A percentile compares a stretch with the other conserved stretches of the same genome.
Evolutionary conservation across 2,329 filamentous ascomycete genomes (phyloP).

Genomic region (Hymenotorrendiella dingleyae): DNA sequence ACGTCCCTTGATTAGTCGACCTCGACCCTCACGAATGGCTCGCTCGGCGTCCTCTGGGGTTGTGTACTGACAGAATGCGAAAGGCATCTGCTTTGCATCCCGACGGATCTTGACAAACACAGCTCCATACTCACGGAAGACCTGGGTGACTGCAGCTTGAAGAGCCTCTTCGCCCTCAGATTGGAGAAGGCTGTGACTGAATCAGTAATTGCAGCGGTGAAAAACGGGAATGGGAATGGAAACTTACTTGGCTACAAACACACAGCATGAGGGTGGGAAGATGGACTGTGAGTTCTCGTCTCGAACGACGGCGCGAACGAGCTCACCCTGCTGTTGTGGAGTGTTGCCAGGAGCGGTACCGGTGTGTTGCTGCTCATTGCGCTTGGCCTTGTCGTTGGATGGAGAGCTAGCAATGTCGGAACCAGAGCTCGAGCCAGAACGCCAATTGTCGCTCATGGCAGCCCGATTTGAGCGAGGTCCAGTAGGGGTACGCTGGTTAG

Average conservation of each 20-base stretch:
- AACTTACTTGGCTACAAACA: slow-evolving; percentile 62
- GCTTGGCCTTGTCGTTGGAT: slow-evolving; percentile 8
- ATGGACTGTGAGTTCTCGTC: slow-evolving; percentile 25
- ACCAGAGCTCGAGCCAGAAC: slow-evolving; percentile 21
- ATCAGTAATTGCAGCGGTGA: background rate
- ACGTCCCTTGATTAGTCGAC: slow-evolving; percentile 47
- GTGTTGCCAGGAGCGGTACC: slow-evolving; percentile 7
- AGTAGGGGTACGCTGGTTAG: slow-evolving; percentile 21
- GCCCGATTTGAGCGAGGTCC: slow-evolving; percentile 15
- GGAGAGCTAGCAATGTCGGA: slow-evolving; percentile 16
- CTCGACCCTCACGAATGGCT: slow-evolving; percentile 43
- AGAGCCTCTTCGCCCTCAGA: slow-evolving; percentile 44
- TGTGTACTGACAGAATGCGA: slow-evolving; percentile 60
- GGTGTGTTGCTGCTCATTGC: slow-evolving; percentile 13
- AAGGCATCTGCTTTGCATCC: slow-evolving; percentile 54
- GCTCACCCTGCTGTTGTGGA: slow-evolving; percentile 5
- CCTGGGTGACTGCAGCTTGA: slow-evolving; percentile 44
- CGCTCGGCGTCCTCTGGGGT: slow-evolving; percentile 41
- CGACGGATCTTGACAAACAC: slow-evolving; percentile 60
- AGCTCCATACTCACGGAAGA: slow-evolving; percentile 48
- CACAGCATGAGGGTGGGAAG: slow-evolving; percentile 47
- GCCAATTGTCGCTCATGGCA: slow-evolving; percentile 24
- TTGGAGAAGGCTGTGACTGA: slow-evolving; percentile 44
- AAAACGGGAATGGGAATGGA: background rate
- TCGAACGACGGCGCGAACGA: no score